Evolutionary conservation across 352 stramenopile species (phyloP), one percentile per base, ranked within the genome.

Genomic region (Phytopythium kandeliae): DNA sequence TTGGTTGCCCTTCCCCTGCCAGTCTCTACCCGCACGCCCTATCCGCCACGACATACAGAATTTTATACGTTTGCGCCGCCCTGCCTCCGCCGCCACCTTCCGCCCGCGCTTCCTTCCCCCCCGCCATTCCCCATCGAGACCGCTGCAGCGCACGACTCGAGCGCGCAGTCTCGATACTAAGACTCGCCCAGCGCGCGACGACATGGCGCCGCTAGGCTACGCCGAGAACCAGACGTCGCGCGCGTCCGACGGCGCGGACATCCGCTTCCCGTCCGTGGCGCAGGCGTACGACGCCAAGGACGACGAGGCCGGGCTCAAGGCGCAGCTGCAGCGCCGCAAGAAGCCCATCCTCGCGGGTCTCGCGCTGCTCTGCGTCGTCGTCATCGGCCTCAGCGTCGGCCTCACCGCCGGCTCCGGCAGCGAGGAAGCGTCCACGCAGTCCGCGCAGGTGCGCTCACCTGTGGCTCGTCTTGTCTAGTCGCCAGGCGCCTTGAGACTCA

Each of bases 311-410:
- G 53, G 64, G 35, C 47, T 87, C 36, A 68, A 68, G 38, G 54
- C 55, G 15, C 71, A 69, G 51, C 62, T 87, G 31, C 55, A 63
- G 31, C 49, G 57, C 37, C 59, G 59, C 30, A 87, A 87, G 67
- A 87, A 85, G 55, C 69, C 74, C n/a, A 85, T 88, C 40, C 76
- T 77, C 67, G 67, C 63, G 33, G 74, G 67, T 33, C 57, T 86
- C 17, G 65, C 65, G n/a, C 72, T 85, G 43, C 49, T 87, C 30
- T 69, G 63, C 24, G 57, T 87, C 3, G 67, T 85, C 7, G 49
- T 85, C 31, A 68, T 85, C 34, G 69, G 71, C 30, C 57, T 83
- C 36, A 65, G 51, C 19, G 55, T 85, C 28, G 69, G 63, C 1
- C 47, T 76, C n/a, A 47, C 56, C 10, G 30, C 10, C 15, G 17